Evolutionary conservation across 106 monocot genomes (phyloP).

Genomic region (Phalaenopsis equestris): DNA sequence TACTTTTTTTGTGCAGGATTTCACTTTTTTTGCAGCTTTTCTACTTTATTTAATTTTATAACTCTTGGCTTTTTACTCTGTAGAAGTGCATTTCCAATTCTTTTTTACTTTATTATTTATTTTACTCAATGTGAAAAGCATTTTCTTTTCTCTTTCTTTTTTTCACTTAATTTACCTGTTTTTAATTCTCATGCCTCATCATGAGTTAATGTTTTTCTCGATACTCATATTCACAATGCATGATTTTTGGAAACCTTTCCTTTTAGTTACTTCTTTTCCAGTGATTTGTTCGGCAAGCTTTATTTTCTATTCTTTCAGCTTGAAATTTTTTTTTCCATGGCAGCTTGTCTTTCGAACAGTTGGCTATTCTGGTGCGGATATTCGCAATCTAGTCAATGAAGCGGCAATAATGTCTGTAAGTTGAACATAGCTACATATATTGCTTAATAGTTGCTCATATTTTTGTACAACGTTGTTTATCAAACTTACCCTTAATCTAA

Average conservation of each 20-base stretch:
- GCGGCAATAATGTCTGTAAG: conserved; percentile 94
- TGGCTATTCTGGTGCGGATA: conserved; percentile 93
- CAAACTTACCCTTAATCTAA: background rate
- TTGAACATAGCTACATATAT: background rate
- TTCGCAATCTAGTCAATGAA: conserved; percentile 89
- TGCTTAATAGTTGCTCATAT: background rate
- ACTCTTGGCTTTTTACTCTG: too few species aligned
- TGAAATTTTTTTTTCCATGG: background rate
- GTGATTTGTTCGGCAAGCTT: background rate
- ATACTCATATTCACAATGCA: background rate
- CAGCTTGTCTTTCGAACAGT: conserved; percentile 89
- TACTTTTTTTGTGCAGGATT: too few species aligned
- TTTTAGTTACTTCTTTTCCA: background rate
- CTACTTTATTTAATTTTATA: too few species aligned
- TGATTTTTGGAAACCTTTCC: background rate
- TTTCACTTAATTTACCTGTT: background rate
- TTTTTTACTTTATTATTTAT: background rate
- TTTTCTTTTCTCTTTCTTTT: background rate
- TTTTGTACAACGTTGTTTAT: background rate
- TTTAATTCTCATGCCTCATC: background rate
- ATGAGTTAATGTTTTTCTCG: background rate
- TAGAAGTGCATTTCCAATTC: background rate
- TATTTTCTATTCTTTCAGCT: background rate
- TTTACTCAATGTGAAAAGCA: background rate
- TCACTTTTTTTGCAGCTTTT: too few species aligned